These are phyloP conservation scores for Monilinia fructicola DNA, from an alignment of 2,329 filamentous ascomycete species.

Conservation along the genomic window DNA sequence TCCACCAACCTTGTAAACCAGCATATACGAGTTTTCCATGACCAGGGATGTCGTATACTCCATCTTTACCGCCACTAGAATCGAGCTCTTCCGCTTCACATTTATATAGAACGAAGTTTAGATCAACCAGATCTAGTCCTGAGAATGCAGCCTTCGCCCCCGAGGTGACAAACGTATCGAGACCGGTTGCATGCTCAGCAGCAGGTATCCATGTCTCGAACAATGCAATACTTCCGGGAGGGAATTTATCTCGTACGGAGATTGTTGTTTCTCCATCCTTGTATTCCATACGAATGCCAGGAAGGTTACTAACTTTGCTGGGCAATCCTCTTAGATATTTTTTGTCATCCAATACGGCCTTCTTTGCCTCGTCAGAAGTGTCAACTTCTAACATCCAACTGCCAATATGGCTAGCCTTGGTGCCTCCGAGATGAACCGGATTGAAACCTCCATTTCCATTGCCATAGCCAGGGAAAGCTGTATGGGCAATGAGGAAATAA, in stretches of 20 bases:
- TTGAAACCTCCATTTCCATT: slow-evolving; percentile 79
- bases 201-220: slow-evolving; percentile 95
- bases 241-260: slow-evolving; percentile 77
- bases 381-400: slow-evolving; percentile 94
- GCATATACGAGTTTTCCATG: slow-evolving; percentile 87
- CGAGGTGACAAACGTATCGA: slow-evolving; percentile 84
- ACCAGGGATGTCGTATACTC: slow-evolving; percentile 84
- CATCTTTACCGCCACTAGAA: slow-evolving; percentile 74
- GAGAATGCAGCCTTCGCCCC: slow-evolving; percentile 78
- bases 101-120: slow-evolving; percentile 90
- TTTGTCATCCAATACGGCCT: slow-evolving; percentile 65
- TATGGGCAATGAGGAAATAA: slow-evolving; percentile 94
- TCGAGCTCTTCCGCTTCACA: slow-evolving; percentile 88
- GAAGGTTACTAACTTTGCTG: slow-evolving; percentile 72
- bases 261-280: slow-evolving; percentile 75
- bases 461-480: slow-evolving; percentile 88
- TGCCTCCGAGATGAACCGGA: slow-evolving; percentile 78
- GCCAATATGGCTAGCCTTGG: slow-evolving; percentile 80
- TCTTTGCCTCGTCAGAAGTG: slow-evolving; percentile 65
- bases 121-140: slow-evolving; percentile 71
- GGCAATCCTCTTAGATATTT: slow-evolving; percentile 78
- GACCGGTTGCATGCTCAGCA: slow-evolving; percentile 76
- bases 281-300: slow-evolving; percentile 71
- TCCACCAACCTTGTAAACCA: slow-evolving; percentile 99
- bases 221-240: slow-evolving; percentile 88